Evolutionary conservation across 2,329 filamentous ascomycete genomes (phyloP).

Genomic region (Aspergillaceae sp.): DNA sequence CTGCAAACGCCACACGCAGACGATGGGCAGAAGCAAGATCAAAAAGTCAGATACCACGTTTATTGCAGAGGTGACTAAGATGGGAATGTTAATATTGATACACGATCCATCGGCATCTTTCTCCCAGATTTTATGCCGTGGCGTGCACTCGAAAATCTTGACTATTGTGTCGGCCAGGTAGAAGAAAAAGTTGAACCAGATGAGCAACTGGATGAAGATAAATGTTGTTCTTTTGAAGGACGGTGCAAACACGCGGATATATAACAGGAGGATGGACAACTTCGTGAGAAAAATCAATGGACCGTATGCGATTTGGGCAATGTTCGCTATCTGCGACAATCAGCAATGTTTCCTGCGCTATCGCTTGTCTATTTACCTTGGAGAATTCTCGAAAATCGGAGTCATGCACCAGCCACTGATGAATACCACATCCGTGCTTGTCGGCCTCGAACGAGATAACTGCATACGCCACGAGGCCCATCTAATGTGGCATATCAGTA

Average conservation of each 20-base stretch:
- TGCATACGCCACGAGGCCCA: constrained; percentile 16
- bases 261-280: constrained; percentile 20
- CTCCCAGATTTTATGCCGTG: constrained; percentile 17
- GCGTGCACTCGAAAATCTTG: constrained; percentile 19
- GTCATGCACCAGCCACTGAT: constrained; percentile 10
- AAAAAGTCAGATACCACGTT: constrained; percentile 17
- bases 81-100: constrained; percentile 15
- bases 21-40: constrained; percentile 16
- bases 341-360: neutral
- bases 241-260: constrained; percentile 18
- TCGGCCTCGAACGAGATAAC: constrained; percentile 13
- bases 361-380: constrained; percentile 6
- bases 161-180: constrained; percentile 16
- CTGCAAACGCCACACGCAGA: constrained; percentile 15
- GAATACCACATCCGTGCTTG: constrained; percentile 14
- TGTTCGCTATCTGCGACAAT: constrained; percentile 12
- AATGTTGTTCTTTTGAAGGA: constrained; percentile 7
- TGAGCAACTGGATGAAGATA: constrained; percentile 14
- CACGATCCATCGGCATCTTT: constrained; percentile 11
- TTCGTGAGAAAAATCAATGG: constrained; percentile 22
- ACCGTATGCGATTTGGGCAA: constrained; percentile 19
- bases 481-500: constrained; percentile 3
- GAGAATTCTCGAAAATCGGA: constrained; percentile 11
- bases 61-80: constrained; percentile 13
- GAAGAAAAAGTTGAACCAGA: constrained; percentile 17